phyloP scores from a whole-genome alignment of 306 rosid genomes.

The Malus asiatica region DNA sequence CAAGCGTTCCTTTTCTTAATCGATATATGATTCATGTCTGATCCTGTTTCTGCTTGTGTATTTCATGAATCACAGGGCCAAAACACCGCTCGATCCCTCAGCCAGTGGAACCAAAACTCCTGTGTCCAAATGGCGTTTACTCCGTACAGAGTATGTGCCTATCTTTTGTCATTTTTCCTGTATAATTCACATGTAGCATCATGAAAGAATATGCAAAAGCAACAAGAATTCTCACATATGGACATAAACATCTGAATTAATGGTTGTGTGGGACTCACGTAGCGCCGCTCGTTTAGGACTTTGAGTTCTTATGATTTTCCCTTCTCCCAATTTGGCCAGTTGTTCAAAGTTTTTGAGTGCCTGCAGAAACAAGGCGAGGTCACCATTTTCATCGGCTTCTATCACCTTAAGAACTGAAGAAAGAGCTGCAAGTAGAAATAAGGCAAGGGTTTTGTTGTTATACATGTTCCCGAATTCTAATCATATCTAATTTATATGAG shows the following conservation, averaged over 20 bases:
- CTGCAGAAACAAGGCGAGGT: constrained; percentile 66
- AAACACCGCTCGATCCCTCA: constrained; percentile 44
- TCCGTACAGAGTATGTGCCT: constrained; percentile 49
- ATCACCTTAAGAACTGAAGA: constrained; percentile 88
- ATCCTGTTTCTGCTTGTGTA: not conserved
- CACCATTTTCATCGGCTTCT: constrained; percentile 71
- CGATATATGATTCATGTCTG: not conserved
- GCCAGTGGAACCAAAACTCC: constrained; percentile 27
- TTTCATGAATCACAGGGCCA: constrained; percentile 29
- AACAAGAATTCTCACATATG: not conserved
- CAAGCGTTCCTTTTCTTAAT: not conserved
- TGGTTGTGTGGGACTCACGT: not conserved
- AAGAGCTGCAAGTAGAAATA: constrained; percentile 83
- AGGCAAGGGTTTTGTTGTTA: constrained; percentile 39
- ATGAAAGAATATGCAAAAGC: not conserved
- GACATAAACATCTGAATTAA: not conserved
- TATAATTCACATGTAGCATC: not conserved
- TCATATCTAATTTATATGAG: not conserved
- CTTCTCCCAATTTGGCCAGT: constrained; percentile 21
- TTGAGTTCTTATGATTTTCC: constrained; percentile 4
- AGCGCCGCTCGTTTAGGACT: not conserved
- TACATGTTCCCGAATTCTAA: not conserved
- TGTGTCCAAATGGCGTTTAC: constrained; percentile 56
- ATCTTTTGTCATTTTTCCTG: not conserved
- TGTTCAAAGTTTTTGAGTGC: constrained; percentile 42